Percentiles rank a stretch among this genome's conserved stretches.
Conservation (phyloP, 306 rosid species). For the Rubus idaeus region DNA sequence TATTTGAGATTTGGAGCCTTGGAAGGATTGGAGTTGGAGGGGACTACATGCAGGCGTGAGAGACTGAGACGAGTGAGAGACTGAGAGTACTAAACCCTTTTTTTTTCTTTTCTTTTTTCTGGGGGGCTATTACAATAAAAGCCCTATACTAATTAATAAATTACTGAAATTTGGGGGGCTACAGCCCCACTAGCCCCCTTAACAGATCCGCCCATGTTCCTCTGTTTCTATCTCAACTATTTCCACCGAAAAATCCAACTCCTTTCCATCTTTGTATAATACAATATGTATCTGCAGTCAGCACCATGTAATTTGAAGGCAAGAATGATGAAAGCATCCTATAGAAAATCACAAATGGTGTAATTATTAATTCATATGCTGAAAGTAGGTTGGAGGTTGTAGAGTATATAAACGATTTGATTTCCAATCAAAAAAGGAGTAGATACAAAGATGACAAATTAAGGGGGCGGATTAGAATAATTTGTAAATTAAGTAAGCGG, state of each 20-base stretch:
- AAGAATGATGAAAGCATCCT: neutral
- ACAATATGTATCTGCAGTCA: neutral
- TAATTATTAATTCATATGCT: conserved; percentile 1
- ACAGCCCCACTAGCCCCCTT: no score
- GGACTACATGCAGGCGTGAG: no score
- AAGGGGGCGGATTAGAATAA: neutral
- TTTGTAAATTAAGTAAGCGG: neutral
- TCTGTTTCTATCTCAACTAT: conserved; percentile 4
- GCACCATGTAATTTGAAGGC: neutral
- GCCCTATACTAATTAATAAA: no score
- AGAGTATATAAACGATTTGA: neutral
- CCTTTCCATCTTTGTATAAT: neutral
- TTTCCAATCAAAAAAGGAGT: conserved; percentile 1
- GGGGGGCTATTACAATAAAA: no score
- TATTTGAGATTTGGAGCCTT: no score
- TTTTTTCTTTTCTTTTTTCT: no score
- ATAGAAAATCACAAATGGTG: neutral
- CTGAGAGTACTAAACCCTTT: no score
- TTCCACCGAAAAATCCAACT: neutral
- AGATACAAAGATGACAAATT: conserved; percentile 9
- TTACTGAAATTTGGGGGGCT: no score
- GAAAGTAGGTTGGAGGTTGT: neutral
- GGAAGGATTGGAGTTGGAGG: no score
- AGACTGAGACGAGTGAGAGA: no score
- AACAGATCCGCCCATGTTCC: no score